Evolutionary conservation across 75 land plant species (phyloP).

Genomic region (Isoetes taiwanensis): DNA sequence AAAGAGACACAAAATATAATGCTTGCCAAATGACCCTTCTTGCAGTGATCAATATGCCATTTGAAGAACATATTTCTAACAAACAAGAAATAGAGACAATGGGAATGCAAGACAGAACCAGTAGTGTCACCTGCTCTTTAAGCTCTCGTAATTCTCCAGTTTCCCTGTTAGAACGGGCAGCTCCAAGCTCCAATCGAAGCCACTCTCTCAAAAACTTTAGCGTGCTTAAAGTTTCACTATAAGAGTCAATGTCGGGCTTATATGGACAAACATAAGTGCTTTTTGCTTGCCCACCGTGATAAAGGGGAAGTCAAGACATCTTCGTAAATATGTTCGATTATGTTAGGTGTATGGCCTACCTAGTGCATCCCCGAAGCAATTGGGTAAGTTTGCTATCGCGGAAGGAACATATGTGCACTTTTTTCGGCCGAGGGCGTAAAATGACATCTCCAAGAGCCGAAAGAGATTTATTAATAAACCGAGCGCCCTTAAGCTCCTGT

Average conservation of each 20-base stretch:
- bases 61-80: no score
- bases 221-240: slow-evolving; percentile 87
- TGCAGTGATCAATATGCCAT: no score
- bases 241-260: slow-evolving; percentile 85
- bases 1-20: no score
- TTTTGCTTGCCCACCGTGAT: slow-evolving; percentile 88
- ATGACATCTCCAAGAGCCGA: slow-evolving; percentile 99
- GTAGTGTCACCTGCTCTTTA: slow-evolving; percentile 95
- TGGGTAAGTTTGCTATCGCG: slow-evolving; percentile 98
- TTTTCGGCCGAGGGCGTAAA: slow-evolving; percentile 68
- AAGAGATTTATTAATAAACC: slow-evolving; percentile 92
- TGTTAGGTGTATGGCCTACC: slow-evolving; percentile 23
- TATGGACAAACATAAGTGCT: slow-evolving; percentile 96
- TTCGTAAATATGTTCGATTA: background rate
- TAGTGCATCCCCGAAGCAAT: slow-evolving; percentile 78
- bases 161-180: slow-evolving; percentile 85
- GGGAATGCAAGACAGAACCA: no score
- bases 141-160: slow-evolving; percentile 71
- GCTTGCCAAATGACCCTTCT: no score
- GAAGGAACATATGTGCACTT: slow-evolving; percentile 70
- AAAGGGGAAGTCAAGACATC: slow-evolving; percentile 1
- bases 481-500: slow-evolving; percentile 89
- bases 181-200: slow-evolving; percentile 86
- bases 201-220: slow-evolving; percentile 92
- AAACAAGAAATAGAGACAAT: no score